Evolutionary conservation across 2,329 filamentous ascomycete species (phyloP), one percentile per base, ranked within the genome.

Genomic region (Penicillium frequentans): DNA sequence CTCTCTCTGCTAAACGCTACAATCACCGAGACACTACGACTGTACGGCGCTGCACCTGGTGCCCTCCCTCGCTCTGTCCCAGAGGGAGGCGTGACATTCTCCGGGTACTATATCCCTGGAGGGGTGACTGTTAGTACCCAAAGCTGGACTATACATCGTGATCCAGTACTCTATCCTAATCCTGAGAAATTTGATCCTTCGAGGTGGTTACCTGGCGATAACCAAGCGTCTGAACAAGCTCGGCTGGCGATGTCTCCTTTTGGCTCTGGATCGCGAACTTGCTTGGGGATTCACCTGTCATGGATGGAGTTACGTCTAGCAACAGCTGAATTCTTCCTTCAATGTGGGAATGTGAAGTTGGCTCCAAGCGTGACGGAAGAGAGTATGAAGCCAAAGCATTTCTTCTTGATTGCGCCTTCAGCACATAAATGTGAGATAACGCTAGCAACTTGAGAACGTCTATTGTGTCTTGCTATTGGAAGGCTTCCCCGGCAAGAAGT

Each of bases 201-300:
- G 2, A 74, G 84, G 9, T 86, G 84, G 83, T 54, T 74, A 46
- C 31, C 74, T 60, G 47, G 74, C 74, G 45, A 75, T 78, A 60
- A 48, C 3, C 14, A 51, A 8, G 26, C 21, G 8, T 35, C 33
- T 45, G 79, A 82, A 52, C 75, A 79, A 1, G 82, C 82, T 13
- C 88, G 46, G 16, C 2, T 37, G 19, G 46, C 46, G 7, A 16
- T 89, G 64, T 86, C 85, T 78, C 85, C 87, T 84, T 51, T 51
- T 43, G 49, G 86, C 2, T 86, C 83, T 19, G 87, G 88, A 0
- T 83, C 86, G 0, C 76, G 86, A 26, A 86, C 86, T 72, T 90
- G 88, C 64, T 77, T 90, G 2, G 87, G 87, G 0, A 84, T 85
- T 11, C 86, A 90, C 63, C 84, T 90, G 61, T 86, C 87, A 1